Percentiles rank a stretch among this genome's conserved stretches.
These are phyloP conservation scores for Penicillium bovifimosum DNA, from an alignment of 495 filamentous ascomycete genomes.

Conservation along the genomic window DNA sequence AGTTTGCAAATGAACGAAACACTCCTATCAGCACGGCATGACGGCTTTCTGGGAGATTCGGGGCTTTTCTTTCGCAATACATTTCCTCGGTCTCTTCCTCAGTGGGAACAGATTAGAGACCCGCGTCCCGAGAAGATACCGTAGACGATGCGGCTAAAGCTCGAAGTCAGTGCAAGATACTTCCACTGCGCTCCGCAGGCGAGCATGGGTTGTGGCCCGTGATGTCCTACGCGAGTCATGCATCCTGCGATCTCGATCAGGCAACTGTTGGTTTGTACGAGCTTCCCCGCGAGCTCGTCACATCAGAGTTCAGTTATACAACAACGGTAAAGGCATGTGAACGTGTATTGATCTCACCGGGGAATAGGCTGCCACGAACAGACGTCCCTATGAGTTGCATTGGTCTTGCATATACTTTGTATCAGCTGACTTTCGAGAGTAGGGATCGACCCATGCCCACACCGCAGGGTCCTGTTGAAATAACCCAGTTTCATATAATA, in stretches of 20 bases:
- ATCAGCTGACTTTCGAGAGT: conserved; percentile 30
- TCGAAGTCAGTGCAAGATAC: not conserved
- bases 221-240: conserved; percentile 7
- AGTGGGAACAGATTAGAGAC: not conserved
- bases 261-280: not conserved
- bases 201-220: not conserved
- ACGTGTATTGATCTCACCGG: not conserved
- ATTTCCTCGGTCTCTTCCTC: not conserved
- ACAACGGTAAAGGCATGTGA: not conserved
- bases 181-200: not conserved
- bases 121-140: not conserved
- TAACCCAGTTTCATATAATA: not conserved
- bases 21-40: not conserved
- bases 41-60: not conserved
- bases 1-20: not conserved
- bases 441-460: not conserved
- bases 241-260: not conserved
- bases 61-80: not conserved
- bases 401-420: conserved; percentile 30
- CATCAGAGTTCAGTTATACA: not conserved
- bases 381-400: conserved; percentile 21
- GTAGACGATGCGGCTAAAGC: conserved; percentile 1
- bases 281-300: not conserved
- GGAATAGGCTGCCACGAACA: conserved; percentile 15
- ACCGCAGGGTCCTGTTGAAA: not conserved